Percentiles rank a stretch among this genome's conserved stretches.
These are phyloP conservation scores for Rubus idaeus DNA, from an alignment of 306 rosid species.

Conservation along the genomic window DNA sequence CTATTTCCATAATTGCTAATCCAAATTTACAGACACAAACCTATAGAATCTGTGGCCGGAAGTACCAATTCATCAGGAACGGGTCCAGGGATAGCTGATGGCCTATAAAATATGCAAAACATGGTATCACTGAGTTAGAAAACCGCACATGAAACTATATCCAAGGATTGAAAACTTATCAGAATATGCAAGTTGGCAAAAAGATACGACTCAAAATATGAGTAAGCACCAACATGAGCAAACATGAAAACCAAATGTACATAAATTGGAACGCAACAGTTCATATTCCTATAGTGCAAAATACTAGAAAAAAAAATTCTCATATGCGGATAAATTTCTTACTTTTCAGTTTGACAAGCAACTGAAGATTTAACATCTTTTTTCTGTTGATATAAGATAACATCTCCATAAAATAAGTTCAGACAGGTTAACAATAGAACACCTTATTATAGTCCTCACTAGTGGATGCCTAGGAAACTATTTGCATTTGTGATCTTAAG, in stretches of 20 bases:
- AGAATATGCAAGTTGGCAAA: not conserved
- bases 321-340: not conserved
- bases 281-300: not conserved
- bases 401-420: no score
- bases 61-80: slow-evolving; percentile 86
- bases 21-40: slow-evolving; percentile 45
- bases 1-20: slow-evolving; percentile 7
- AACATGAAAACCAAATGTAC: not conserved
- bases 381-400: not conserved
- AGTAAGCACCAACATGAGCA: not conserved
- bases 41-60: slow-evolving; percentile 89
- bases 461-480: not conserved
- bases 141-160: slow-evolving; percentile 13
- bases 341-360: not conserved
- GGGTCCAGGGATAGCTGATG: slow-evolving; percentile 95
- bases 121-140: slow-evolving; percentile 20
- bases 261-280: not conserved
- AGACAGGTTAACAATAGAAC: not conserved
- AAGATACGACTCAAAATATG: not conserved
- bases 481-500: not conserved
- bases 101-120: slow-evolving; percentile 49
- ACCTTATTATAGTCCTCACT: not conserved
- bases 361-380: not conserved
- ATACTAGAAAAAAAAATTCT: no score
- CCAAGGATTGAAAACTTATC: not conserved